Evolutionary conservation across 2,329 filamentous ascomycete genomes (phyloP), one percentile per base, ranked within the genome.

Genomic region (Ophiostoma himal-ulmi): DNA sequence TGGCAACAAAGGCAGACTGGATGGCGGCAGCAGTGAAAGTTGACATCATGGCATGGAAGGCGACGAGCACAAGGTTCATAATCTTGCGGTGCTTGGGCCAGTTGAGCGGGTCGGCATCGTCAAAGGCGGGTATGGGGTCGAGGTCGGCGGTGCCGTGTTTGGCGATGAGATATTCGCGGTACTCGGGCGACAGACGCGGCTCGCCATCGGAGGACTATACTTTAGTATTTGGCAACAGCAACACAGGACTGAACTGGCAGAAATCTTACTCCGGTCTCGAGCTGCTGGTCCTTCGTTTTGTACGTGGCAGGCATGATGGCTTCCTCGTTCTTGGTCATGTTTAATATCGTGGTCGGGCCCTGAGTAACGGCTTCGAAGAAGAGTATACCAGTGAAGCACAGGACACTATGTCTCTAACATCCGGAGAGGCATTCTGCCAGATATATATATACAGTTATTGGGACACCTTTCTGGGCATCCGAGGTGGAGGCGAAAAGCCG

Each of bases 31-130:
- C 84, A 1, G 80, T 84, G 73, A 88, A 87, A 0, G 84, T 85
- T 64, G 81, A 81, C 83, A 87, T 87, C 77, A 83, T 83, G 37
- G 84, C 83, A 70, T 88, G 84, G 74, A 86, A 85, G 0, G 84
- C 83, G 20, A 88, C 84, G 11, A 87, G 80, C 13, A 81, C 70
- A 0, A 88, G 77, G 71, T 87, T 86, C 69, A 78, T 70, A 0
- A 79, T 76, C 82, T 86, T 87, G 39, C 26, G 68, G 30, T 48
- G 68, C 70, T 68, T 60, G 2, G 48, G 52, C 71, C 71, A 72
- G 68, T 72, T 72, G 20, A 70, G 48, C 10, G 71, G 70, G 22
- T 72, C 71, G n/a, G 52, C 26, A 41, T 71, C 70, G 62, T 68
- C 66, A 39, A 67, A 52, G n/a, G 48, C 62, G 11, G 70, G 71